These are phyloP conservation scores for Botrytis galanthina DNA, from an alignment of 2,329 filamentous ascomycete genomes.

Conservation along the genomic window DNA sequence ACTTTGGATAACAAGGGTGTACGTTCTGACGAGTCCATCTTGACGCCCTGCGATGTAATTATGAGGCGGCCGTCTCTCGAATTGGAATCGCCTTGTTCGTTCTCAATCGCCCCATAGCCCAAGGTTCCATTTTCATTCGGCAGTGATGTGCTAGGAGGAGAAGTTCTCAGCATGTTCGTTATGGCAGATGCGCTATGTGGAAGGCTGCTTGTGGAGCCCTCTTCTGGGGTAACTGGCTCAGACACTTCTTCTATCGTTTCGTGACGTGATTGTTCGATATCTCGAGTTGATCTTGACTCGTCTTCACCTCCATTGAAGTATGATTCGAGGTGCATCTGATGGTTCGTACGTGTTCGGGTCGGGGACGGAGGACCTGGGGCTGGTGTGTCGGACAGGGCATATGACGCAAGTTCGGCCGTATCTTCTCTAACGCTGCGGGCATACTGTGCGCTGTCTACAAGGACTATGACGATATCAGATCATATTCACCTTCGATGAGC, in stretches of 20 bases:
- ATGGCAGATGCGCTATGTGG: conserved; percentile 46
- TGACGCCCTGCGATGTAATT: conserved; percentile 30
- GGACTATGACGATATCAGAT: conserved; percentile 40
- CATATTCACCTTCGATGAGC: background rate
- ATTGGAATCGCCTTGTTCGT: conserved; percentile 13
- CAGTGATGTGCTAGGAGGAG: conserved; percentile 35
- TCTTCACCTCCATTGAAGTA: conserved; percentile 32
- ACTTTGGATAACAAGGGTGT: conserved; percentile 35
- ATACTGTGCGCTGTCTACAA: conserved; percentile 68
- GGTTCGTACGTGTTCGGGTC: conserved; percentile 23
- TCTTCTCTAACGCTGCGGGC: conserved; percentile 79
- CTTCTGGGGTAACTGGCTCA: conserved; percentile 53
- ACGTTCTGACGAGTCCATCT: conserved; percentile 32
- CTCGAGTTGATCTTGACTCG: conserved; percentile 28
- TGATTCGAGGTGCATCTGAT: conserved; percentile 33
- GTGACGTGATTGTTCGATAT: conserved; percentile 38
- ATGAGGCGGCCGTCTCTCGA: conserved; percentile 27
- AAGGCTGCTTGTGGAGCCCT: conserved; percentile 35
- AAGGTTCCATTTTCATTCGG: conserved; percentile 19
- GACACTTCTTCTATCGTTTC: conserved; percentile 61
- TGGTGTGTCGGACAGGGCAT: conserved; percentile 66
- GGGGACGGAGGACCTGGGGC: conserved; percentile 35
- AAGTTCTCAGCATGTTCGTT: conserved; percentile 49
- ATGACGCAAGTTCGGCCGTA: conserved; percentile 81
- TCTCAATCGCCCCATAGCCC: conserved; percentile 20